Evolutionary conservation across 2,329 filamentous ascomycete species (phyloP), one percentile per base, ranked within the genome.

Genomic region (Pseudogymnoascus sp.): DNA sequence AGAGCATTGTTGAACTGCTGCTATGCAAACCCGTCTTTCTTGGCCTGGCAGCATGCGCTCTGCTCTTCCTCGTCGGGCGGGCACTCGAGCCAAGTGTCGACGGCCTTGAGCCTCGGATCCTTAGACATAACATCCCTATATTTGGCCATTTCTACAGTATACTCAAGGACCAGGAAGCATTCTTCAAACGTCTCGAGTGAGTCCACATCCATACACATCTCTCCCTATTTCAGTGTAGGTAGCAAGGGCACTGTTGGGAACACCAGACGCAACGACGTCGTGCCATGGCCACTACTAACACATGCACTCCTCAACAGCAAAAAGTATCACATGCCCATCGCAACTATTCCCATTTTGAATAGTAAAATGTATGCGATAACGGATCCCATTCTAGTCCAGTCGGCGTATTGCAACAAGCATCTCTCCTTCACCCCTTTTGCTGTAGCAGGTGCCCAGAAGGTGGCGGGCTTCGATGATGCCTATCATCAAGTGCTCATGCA

Each of bases 331-430:
- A 59, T 70, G 35, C 68, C 66, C 2, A 75, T 78, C 60, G 76
- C 73, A 57, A 78, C 78, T 0, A 67, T 81, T 3, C 75, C 74
- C 9, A 76, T 80, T 68, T 68, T 78, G 25, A 73, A 70, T 57
- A 67, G 71, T 37, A 76, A 77, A 59, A 67, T 77, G 18, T 81
- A 81, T 65, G 64, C 75, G n/a, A 72, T 80, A 20, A 75, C 70
- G 41, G 71, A 73, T 3, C 75, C 78, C 1, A 58, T 66, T 1
- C 65, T 80, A 3, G 69, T 75, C n/a, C 71, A 73, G 25, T 66
- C 72, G 6, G 72, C 75, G 14, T 71, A 77, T 30, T 74, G 76
- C 20, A 71, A 70, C 20, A 75, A 75, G 37, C 70, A 72, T 18
- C 67, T 80, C 18, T 73, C 71, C 0, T 79, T 80, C 65, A 74